A percentile compares a stretch with the other conserved stretches of the same genome.
Conservation (phyloP, 768 basidiomycete genomes). For the Calvatia gigantea region DNA sequence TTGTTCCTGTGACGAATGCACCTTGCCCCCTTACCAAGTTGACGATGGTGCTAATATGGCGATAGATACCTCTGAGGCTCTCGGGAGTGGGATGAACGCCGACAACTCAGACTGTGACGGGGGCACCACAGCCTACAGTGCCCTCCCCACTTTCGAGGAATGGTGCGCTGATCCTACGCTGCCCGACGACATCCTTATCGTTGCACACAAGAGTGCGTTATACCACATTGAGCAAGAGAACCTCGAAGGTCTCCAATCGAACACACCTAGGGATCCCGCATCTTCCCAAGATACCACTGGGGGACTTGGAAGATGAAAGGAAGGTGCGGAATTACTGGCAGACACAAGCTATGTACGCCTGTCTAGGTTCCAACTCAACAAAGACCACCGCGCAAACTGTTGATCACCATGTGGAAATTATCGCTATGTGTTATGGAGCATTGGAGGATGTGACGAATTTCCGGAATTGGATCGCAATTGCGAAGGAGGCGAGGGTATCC, state of each 20-base stretch:
- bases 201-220: constrained; percentile 36
- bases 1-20: constrained; percentile 38
- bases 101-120: constrained; percentile 24
- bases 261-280: not conserved
- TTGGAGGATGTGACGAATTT: constrained; percentile 33
- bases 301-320: not conserved
- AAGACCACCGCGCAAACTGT: not conserved
- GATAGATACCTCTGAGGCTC: constrained; percentile 5
- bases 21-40: constrained; percentile 3
- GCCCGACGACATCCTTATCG: constrained; percentile 35
- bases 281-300: not conserved
- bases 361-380: not conserved
- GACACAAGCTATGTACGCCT: not conserved
- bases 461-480: constrained; percentile 27
- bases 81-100: not conserved
- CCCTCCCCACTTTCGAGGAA: constrained; percentile 34
- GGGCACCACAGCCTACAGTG: constrained; percentile 27
- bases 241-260: constrained; percentile 27
- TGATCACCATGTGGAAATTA: constrained; percentile 29
- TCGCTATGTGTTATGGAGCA: constrained; percentile 41
- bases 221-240: constrained; percentile 36
- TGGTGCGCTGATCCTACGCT: constrained; percentile 40
- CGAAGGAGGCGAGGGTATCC: constrained; percentile 21
- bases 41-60: not conserved
- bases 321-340: not conserved